Base-by-base conservation (phyloP, 2,329 filamentous ascomycete species). In the Cladosporium halotolerans region DNA sequence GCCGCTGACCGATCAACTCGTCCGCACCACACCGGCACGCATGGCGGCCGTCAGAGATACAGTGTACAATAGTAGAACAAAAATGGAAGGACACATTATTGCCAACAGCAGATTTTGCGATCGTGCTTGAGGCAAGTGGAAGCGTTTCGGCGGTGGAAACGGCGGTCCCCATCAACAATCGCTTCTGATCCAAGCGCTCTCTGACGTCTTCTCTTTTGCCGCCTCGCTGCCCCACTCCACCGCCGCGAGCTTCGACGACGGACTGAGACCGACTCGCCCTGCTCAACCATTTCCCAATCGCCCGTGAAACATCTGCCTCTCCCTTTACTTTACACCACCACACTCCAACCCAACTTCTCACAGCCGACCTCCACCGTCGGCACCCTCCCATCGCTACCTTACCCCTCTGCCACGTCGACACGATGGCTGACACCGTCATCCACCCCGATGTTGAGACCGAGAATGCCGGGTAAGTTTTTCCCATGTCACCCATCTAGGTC, bases 371-470 rank as follows among this genome's bases (percentile, higher is more conserved):
- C 40, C 28, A 16, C 23, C 45, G 23, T 33, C 34, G 16, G 38
- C 19, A 18, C 46, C 38, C 48, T 44, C 31, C 33, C 28, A 36
- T 34, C 8, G 13, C 34, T 33, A 50, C 31, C 33, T 36, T 18
- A 51, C 9, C 32, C 39, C 42, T 16, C 32, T 39, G 42, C 31
- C 31, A 38, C 23, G 47, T 31, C 43, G 23, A 42, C 59, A 57
- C 43, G 55, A 77, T 77, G 74, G 71, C 74, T 58, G 70, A 75
- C 66, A 76, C 74, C 31, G 66, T 76, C 56, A 75, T 77, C 60
- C 68, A 72, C 56, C 72, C 71, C 48, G 72, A 76, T 54, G 71
- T 70, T 53, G 73, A 74, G 61, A 59, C 63, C 40, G 48, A 51
- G 63, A 73, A 68, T 63, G 73, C 74, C 61, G 73, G 73, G 74